Percentiles rank a stretch among this genome's conserved stretches.
These are phyloP conservation scores for Colletotrichum karsti DNA, from an alignment of 2,329 filamentous ascomycete species.

Conservation along the genomic window DNA sequence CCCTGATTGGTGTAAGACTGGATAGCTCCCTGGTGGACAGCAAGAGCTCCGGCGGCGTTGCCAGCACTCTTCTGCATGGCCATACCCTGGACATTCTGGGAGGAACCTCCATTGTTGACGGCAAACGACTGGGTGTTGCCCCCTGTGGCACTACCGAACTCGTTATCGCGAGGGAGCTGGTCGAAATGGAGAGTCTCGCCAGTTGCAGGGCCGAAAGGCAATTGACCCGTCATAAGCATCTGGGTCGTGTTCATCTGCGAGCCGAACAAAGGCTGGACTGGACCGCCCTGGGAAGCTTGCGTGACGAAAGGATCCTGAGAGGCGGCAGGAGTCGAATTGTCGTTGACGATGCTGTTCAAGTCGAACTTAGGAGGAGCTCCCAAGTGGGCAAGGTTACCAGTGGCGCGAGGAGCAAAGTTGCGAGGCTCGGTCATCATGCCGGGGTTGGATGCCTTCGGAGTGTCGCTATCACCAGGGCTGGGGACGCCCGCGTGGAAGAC, in stretches of 20 bases:
- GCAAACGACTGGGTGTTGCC: neutral
- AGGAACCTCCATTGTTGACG: neutral
- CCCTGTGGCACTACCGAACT: neutral
- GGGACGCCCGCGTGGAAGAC: neutral
- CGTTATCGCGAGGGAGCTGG: neutral
- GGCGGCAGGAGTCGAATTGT: neutral
- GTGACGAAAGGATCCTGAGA: constrained; percentile 6
- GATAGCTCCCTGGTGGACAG: neutral
- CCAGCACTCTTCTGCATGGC: neutral
- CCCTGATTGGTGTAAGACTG: neutral
- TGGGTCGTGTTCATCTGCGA: constrained; percentile 7
- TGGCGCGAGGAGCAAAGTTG: constrained; percentile 48
- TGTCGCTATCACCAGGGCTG: constrained; percentile 9
- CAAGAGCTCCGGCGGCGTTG: neutral
- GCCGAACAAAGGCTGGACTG: constrained; percentile 1
- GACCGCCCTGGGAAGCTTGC: neutral
- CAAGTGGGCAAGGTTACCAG: constrained; percentile 33
- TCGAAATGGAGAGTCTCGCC: neutral
- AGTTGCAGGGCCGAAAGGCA: neutral
- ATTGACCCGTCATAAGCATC: constrained; percentile 4
- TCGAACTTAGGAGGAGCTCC: constrained; percentile 49
- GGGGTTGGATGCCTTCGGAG: neutral
- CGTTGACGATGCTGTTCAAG: constrained; percentile 16
- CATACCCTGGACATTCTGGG: neutral
- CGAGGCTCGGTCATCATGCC: constrained; percentile 48